A percentile compares a stretch with the other conserved stretches of the same genome.
These are phyloP conservation scores for Helminthosporium solani DNA, from an alignment of 2,329 filamentous ascomycete species.

Conservation along the genomic window DNA sequence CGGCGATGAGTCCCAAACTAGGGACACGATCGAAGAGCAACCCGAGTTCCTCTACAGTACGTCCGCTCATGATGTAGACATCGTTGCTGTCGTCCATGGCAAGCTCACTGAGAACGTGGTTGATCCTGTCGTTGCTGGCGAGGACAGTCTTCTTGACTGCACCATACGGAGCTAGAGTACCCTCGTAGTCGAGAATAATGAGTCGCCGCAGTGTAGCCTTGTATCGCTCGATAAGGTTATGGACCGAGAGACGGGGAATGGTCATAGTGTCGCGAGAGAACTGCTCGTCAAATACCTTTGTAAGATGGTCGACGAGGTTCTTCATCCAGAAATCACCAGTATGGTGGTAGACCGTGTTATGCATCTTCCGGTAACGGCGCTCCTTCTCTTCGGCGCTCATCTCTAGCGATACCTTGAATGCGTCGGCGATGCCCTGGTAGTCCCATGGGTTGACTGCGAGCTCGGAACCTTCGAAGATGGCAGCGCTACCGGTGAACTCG, in stretches of 20 bases:
- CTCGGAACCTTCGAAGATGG: conserved; percentile 77
- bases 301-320: conserved; percentile 69
- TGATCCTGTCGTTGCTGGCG: conserved; percentile 80
- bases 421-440: conserved; percentile 81
- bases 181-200: conserved; percentile 92
- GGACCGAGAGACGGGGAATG: conserved; percentile 78
- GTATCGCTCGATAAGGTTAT: conserved; percentile 66
- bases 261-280: conserved; percentile 80
- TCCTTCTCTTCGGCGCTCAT: conserved; percentile 76
- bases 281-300: conserved; percentile 79
- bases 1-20: conserved; percentile 83
- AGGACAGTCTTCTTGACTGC: conserved; percentile 81
- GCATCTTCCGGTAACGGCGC: conserved; percentile 71
- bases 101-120: conserved; percentile 80
- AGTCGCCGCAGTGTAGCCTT: conserved; percentile 65
- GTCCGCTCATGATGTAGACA: conserved; percentile 91
- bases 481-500: conserved; percentile 91
- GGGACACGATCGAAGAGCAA: conserved; percentile 80
- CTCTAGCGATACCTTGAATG: conserved; percentile 79
- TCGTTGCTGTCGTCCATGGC: conserved; percentile 77
- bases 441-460: conserved; percentile 95
- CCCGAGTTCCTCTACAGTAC: conserved; percentile 84
- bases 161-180: conserved; percentile 84
- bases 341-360: conserved; percentile 72
- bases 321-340: conserved; percentile 85